A percentile compares a stretch with the other conserved stretches of the same genome.
phyloP scores from a whole-genome alignment of 768 basidiomycete genomes.

The Tricholoma flavovirens region DNA sequence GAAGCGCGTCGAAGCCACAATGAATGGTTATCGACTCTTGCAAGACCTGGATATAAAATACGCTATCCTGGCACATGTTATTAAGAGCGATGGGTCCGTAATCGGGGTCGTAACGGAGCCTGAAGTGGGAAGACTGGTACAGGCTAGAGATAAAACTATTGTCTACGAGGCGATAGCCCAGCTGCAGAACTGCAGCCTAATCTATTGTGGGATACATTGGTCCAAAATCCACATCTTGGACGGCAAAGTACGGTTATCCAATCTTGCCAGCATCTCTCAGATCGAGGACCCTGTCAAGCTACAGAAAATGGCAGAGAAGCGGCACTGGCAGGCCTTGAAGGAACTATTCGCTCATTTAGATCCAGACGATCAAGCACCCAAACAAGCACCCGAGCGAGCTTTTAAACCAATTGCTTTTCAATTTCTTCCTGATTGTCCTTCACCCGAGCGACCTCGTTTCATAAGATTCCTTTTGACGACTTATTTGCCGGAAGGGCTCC shows the following conservation, averaged over 20 bases:
- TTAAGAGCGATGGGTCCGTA: slow-evolving; percentile 25
- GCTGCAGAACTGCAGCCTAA: slow-evolving; percentile 22
- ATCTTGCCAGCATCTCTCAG: slow-evolving; percentile 16
- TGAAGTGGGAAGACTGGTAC: slow-evolving; percentile 26
- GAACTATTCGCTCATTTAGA: slow-evolving; percentile 21
- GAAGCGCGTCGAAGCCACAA: slow-evolving; percentile 21
- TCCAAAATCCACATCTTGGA: slow-evolving; percentile 27
- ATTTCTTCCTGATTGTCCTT: slow-evolving; percentile 8
- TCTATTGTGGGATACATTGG: slow-evolving; percentile 17
- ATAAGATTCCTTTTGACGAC: neutral
- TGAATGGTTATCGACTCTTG: slow-evolving; percentile 24
- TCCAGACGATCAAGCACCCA: neutral
- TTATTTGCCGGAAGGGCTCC: neutral
- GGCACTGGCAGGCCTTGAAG: slow-evolving; percentile 24
- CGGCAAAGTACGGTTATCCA: slow-evolving; percentile 30
- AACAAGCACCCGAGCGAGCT: slow-evolving; percentile 2
- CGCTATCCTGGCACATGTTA: slow-evolving; percentile 29
- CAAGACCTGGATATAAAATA: slow-evolving; percentile 31
- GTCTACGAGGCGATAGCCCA: slow-evolving; percentile 27
- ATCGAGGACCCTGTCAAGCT: slow-evolving; percentile 17
- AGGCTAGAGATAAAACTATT: slow-evolving; percentile 22
- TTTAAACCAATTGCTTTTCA: neutral
- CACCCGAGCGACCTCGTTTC: slow-evolving; percentile 11
- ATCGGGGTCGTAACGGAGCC: slow-evolving; percentile 33
- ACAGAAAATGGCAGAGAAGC: slow-evolving; percentile 14